Evolutionary conservation across 805 yeast genomes (phyloP).

Genomic region (Diddensiella santjacobensis): DNA sequence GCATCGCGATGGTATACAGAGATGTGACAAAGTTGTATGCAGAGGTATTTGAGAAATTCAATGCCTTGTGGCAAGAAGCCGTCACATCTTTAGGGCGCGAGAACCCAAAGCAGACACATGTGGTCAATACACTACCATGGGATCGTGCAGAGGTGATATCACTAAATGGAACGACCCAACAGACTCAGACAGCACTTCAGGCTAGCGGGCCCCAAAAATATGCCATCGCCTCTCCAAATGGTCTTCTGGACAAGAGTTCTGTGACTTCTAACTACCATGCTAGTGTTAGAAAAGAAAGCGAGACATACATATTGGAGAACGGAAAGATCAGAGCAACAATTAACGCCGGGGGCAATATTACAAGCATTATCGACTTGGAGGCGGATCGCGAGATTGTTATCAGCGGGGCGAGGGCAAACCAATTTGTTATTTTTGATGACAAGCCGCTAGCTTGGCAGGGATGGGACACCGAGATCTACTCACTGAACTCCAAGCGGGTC

Average conservation of each 20-base stretch:
- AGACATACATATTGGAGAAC: constrained; percentile 53
- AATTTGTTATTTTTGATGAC: constrained; percentile 77
- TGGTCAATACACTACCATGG: constrained; percentile 66
- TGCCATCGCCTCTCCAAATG: background rate
- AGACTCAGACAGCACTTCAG: background rate
- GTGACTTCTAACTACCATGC: background rate
- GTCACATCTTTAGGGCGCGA: constrained; percentile 37
- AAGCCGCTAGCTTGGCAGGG: constrained; percentile 90
- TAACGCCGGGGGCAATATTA: constrained; percentile 56
- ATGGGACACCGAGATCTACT: constrained; percentile 94
- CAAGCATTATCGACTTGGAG: constrained; percentile 45
- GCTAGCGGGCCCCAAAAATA: background rate
- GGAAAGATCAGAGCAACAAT: constrained; percentile 55
- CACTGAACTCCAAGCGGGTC: constrained; percentile 65
- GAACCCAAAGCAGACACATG: constrained; percentile 35
- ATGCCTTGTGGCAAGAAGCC: constrained; percentile 49
- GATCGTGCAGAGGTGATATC: constrained; percentile 45
- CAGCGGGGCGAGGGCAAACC: constrained; percentile 46
- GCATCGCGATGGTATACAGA: constrained; percentile 90
- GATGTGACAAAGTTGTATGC: constrained; percentile 78
- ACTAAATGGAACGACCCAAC: constrained; percentile 30
- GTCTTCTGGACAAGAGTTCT: background rate
- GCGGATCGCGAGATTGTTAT: constrained; percentile 66
- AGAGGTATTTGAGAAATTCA: constrained; percentile 53
- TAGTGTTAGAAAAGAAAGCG: constrained; percentile 18